Evolutionary conservation across 2,329 filamentous ascomycete genomes (phyloP).

Genomic region (Chrysosporium queenslandicum): DNA sequence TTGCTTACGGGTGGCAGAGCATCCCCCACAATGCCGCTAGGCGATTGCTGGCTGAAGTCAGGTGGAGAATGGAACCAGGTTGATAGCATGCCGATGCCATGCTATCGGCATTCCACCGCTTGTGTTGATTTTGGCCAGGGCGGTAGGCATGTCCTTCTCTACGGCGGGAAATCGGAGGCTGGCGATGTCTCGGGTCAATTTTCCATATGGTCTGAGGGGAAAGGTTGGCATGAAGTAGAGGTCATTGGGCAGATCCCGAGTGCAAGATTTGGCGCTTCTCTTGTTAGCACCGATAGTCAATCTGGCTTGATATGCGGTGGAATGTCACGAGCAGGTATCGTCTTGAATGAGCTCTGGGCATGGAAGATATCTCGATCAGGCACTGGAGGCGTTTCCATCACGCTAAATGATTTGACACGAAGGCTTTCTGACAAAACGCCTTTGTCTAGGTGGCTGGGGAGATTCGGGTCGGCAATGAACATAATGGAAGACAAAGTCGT

Average conservation of each 20-base stretch:
- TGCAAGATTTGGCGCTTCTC: constrained; percentile 48
- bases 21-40: constrained; percentile 60
- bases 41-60: constrained; percentile 66
- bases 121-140: constrained; percentile 29
- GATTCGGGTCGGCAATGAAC: constrained; percentile 46
- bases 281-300: constrained; percentile 35
- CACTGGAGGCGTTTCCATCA: constrained; percentile 21
- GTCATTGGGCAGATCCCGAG: constrained; percentile 31
- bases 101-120: constrained; percentile 65
- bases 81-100: constrained; percentile 55
- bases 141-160: constrained; percentile 44
- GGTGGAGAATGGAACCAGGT: constrained; percentile 54
- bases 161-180: constrained; percentile 51
- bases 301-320: constrained; percentile 63
- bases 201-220: constrained; percentile 44
- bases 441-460: constrained; percentile 26
- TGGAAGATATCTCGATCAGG: constrained; percentile 49
- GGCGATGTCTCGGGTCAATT: constrained; percentile 43
- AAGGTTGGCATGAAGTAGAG: constrained; percentile 43
- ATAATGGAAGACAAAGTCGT: constrained; percentile 39
- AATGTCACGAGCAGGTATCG: constrained; percentile 52
- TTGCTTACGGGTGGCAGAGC: constrained; percentile 66
- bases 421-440: constrained; percentile 20
- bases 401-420: constrained; percentile 23
- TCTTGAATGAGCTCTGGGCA: constrained; percentile 53